Evolutionary conservation across 805 yeast species (phyloP), one percentile per base, ranked within the genome.

Genomic region (Yamadazyma philogaea): DNA sequence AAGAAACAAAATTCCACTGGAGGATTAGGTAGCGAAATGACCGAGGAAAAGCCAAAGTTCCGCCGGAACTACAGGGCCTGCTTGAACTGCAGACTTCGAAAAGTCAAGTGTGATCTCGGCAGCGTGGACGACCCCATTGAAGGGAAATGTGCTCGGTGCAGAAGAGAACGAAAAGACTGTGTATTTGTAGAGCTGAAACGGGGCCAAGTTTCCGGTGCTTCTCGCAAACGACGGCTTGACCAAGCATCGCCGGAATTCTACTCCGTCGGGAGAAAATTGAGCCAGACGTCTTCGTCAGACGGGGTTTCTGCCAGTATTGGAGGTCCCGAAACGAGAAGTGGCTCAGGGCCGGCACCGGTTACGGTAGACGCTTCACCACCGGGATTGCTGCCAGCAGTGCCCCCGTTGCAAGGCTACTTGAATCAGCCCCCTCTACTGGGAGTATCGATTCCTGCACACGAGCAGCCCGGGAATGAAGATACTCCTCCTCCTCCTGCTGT

Each of bases 61-160:
- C 77, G 69, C 50, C 67, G 96, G 48, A 79, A 81, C 47, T 90
- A 86, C 59, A 75, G 79, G 48, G 97, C 97, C 1, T 90, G 98
- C 55, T 63, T 86, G 37, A 86, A 81, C 62, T 90, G 98, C 59
- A 75, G 96, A 14, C 77, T 81, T 6, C 75, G 95, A 32, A 91
- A 90, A 55, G 87, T 87, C 33, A 81, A 81, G 54, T 90, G 98
- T 66, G 95, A 88, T 57, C 64, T 90, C 50, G 96, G 96, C 2
- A 78, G 82, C 7, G 77, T 81, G 6, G 83, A 80, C 38, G 74
- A 74, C 46, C 95, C 95, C 0, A 70, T 72, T 34, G 80, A 78
- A 4, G 93, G 95, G 3, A 93, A 95, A 3, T 90, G 98, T 70
- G 82, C 79, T 2, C 66, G 97, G 38, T 90, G 98, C 55, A 73